Conservation (phyloP, 2,329 filamentous ascomycete species). For the Pestalotiopsis sp. region DNA sequence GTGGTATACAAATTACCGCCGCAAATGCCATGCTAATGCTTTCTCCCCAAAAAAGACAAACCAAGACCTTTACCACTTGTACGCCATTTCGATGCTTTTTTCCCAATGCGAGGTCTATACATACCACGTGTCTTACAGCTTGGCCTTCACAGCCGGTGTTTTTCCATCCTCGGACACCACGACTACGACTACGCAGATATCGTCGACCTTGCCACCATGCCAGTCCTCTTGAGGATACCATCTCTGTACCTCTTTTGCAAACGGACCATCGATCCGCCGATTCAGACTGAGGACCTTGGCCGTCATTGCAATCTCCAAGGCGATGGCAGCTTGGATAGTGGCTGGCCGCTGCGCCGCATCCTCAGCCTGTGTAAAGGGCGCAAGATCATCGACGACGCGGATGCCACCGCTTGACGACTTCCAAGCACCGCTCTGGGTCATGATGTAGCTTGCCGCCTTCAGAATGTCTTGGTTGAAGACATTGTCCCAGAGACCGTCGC, state of each 20-base stretch:
- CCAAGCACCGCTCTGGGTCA: conserved; percentile 79
- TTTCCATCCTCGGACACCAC: conserved; percentile 69
- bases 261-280: conserved; percentile 82
- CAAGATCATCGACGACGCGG: conserved; percentile 63
- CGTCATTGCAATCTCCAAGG: conserved; percentile 76
- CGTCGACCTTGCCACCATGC: conserved; percentile 91
- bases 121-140: conserved; percentile 20
- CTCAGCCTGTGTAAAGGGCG: conserved; percentile 46
- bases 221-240: conserved; percentile 85
- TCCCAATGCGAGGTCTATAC: not conserved
- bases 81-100: not conserved
- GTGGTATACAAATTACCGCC: conserved; percentile 3
- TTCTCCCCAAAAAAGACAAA: not conserved
- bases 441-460: conserved; percentile 74
- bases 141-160: conserved; percentile 24
- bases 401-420: conserved; percentile 63
- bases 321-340: conserved; percentile 77
- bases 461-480: conserved; percentile 89
- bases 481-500: conserved; percentile 96
- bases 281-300: conserved; percentile 87
- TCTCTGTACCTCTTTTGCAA: conserved; percentile 90
- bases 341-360: conserved; percentile 28
- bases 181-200: conserved; percentile 86
- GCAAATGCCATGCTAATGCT: conserved; percentile 4
- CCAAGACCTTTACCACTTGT: not conserved